Evolutionary conservation across 306 rosid species (phyloP), one percentile per base, ranked within the genome.

Genomic region (Spatholobus suberectus): DNA sequence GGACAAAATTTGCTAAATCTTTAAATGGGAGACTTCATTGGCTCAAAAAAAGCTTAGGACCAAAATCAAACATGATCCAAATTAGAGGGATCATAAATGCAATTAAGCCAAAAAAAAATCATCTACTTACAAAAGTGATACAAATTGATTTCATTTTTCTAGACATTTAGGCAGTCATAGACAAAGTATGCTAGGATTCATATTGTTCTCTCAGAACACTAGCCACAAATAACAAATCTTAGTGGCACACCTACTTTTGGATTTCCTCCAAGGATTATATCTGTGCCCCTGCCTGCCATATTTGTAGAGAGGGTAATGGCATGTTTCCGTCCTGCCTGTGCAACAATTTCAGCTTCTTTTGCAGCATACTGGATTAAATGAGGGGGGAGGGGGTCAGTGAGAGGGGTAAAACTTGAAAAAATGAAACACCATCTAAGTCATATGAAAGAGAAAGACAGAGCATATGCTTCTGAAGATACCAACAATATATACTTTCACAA

Each of bases 261-360:
- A 92, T 95, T 95, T 86, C 99, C 99, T 78, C 98, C 99, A 21
- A 95, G 91, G 86, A 96, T 96, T 89, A 96, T 96, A 87, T 93
- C 98, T 59, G 98, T 96, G 88, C 99, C 99, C 88, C 99, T 92
- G 82, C 99, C 99, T 81, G 99, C 99, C 98, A 96, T 95, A 87
- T 95, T 95, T 82, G 99, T 95, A 58, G 99, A 95, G 85, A 95
- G 87, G 82, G 98, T 95, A 82, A 95, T 96, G 86, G 98, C 98
- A 84, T 89, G 81, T 89, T 96, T 96, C 77, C 89, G 87, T 74
- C 99, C 97, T 84, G 99, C 99, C 86, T 96, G 99, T 38, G 97
- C 99, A 85, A 96, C 96, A 87, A 83, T 85, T 82, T 96, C 92
- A 80, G 99, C 99, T 88, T 96, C 99, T 90, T 90, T 92, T 43